Conservation (phyloP, 139 green algal genomes). For the Microglena sp. region DNA sequence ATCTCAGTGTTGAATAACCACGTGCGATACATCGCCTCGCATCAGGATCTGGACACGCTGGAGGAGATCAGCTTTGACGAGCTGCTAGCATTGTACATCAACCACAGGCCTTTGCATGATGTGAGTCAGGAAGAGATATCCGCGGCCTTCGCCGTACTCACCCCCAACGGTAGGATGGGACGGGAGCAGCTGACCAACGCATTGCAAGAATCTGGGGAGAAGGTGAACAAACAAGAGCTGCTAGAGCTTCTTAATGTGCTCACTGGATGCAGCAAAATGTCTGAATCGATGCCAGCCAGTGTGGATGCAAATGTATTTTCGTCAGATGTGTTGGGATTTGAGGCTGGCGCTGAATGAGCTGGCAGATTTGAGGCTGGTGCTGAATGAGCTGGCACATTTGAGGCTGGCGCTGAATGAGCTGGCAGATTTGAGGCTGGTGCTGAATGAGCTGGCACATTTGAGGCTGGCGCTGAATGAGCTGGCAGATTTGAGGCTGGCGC, state of each 20-base stretch:
- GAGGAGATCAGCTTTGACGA: conserved; percentile 37
- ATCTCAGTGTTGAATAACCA: conserved; percentile 32
- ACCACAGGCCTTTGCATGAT: conserved; percentile 49
- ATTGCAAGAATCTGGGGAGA: conserved; percentile 40
- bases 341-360: conserved; percentile 8
- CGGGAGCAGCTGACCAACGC: conserved; percentile 32
- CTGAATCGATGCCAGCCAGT: conserved; percentile 27
- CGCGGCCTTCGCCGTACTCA: conserved; percentile 41
- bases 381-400: no score
- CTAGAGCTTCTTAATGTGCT: conserved; percentile 26
- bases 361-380: background rate
- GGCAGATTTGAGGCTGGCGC: no score
- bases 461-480: no score
- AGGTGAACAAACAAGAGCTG: conserved; percentile 40
- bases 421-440: no score
- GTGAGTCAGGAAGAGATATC: conserved; percentile 36
- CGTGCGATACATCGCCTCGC: conserved; percentile 22
- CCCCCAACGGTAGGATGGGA: conserved; percentile 19
- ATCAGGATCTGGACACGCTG: conserved; percentile 19
- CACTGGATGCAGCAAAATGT: conserved; percentile 18
- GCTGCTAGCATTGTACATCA: conserved; percentile 54
- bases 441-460: no score
- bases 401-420: no score
- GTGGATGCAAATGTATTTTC: conserved; percentile 37
- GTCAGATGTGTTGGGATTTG: conserved; percentile 52